Percentiles rank a stretch among this genome's conserved stretches.
These are phyloP conservation scores for Verticillium albo-atrum DNA, from an alignment of 2,329 filamentous ascomycete species.

Conservation along the genomic window DNA sequence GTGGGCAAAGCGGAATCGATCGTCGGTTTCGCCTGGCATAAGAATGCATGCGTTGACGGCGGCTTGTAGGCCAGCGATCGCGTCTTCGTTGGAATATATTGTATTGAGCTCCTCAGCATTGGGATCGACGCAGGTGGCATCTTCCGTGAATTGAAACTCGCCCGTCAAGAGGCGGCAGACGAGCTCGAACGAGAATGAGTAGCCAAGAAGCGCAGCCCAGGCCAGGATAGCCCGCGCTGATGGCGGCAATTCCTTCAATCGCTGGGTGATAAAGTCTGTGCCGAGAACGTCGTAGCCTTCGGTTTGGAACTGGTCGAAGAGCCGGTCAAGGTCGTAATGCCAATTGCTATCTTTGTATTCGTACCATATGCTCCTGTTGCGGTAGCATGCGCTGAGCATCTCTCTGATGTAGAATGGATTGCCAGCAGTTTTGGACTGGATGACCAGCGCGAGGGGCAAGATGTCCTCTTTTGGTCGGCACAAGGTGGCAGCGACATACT, in stretches of 20 bases:
- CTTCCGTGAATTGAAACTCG: slow-evolving; percentile 60
- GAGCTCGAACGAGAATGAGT: slow-evolving; percentile 77
- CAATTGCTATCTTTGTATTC: slow-evolving; percentile 79
- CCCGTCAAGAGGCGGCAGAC: slow-evolving; percentile 73
- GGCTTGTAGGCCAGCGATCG: slow-evolving; percentile 74
- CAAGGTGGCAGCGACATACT: slow-evolving; percentile 79
- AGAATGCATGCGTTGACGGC: slow-evolving; percentile 62
- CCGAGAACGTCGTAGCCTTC: slow-evolving; percentile 76
- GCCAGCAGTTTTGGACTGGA: slow-evolving; percentile 83
- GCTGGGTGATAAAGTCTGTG: slow-evolving; percentile 74
- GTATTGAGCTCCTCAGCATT: slow-evolving; percentile 31
- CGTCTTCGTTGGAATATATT: slow-evolving; percentile 59
- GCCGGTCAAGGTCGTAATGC: slow-evolving; percentile 79
- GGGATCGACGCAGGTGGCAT: slow-evolving; percentile 31
- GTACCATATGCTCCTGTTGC: slow-evolving; percentile 86
- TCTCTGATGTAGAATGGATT: slow-evolving; percentile 91
- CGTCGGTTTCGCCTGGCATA: slow-evolving; percentile 76
- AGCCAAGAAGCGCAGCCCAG: slow-evolving; percentile 82
- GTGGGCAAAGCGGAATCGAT: slow-evolving; percentile 83
- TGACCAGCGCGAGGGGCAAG: slow-evolving; percentile 72
- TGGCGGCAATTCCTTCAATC: slow-evolving; percentile 70
- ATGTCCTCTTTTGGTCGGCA: slow-evolving; percentile 69
- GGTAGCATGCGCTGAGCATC: slow-evolving; percentile 82
- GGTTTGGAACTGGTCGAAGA: slow-evolving; percentile 80
- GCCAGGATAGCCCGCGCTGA: slow-evolving; percentile 74